These are phyloP conservation scores for Aspergillus carlsbadensis DNA, from an alignment of 495 filamentous ascomycete species.

Conservation along the genomic window DNA sequence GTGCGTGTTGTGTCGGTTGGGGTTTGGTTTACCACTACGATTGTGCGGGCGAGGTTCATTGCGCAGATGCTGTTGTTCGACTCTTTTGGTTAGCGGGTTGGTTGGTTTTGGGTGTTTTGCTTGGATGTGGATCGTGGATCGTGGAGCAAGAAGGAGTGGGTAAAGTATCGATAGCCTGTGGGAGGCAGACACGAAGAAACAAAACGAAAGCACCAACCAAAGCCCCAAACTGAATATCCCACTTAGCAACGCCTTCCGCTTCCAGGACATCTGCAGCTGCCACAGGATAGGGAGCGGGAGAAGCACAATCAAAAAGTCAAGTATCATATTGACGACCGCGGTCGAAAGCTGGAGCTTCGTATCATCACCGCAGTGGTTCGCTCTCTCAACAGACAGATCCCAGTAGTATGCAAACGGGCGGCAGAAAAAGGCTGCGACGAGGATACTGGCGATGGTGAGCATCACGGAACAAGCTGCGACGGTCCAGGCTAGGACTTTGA, in stretches of 20 bases:
- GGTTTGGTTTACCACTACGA: too few species aligned
- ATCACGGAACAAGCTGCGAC: not conserved
- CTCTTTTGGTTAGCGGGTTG: too few species aligned
- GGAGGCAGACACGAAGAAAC: too few species aligned
- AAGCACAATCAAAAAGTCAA: not conserved
- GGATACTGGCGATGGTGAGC: not conserved
- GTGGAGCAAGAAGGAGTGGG: too few species aligned
- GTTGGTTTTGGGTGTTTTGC: too few species aligned
- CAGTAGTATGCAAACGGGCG: not conserved
- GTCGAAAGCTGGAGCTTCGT: not conserved
- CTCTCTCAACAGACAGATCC: not conserved
- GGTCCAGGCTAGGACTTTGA: not conserved
- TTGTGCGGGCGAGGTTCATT: too few species aligned
- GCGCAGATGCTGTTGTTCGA: too few species aligned
- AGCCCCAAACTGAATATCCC: not conserved
- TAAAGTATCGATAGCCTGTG: too few species aligned
- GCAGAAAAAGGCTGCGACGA: not conserved
- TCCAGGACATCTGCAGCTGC: not conserved
- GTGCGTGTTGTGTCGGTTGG: too few species aligned
- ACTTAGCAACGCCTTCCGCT: not conserved
- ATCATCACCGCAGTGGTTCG: not conserved
- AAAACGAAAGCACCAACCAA: too few species aligned
- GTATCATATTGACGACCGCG: not conserved
- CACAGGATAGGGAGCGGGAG: not conserved
- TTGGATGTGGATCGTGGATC: too few species aligned